Base-by-base conservation (phyloP, 768 basidiomycete genomes). In the Naganishia vaughanmartiniae region DNA sequence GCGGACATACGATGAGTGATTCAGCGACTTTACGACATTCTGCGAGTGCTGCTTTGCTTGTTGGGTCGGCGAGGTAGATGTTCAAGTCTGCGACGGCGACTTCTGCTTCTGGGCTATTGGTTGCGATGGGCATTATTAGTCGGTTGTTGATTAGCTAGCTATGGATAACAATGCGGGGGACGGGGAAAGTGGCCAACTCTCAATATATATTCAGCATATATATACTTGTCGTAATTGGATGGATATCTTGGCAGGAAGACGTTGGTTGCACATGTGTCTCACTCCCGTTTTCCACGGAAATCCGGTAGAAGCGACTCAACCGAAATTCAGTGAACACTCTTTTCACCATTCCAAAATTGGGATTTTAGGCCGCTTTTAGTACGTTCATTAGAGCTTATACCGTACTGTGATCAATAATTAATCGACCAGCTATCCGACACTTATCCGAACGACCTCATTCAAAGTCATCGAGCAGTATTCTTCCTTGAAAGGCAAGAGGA, bases 11-110 rank as follows among this genome's bases (percentile, higher is more conserved):
- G 60, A 63, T 63, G 7, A 63, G 39, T 21, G 60, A 63, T 63
- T 63, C 60, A n/a, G 60, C 60, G 14, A 63, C 60, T 42, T 63
- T 63, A 3, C 60, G 60, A 42, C 60, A 63, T 63, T 63, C 60
- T 3, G 60, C 60, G 42, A 63, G 60, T 11, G 31, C 60, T 63
- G 60, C 60, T 63, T 63, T 24, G 39, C 60, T 45, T 4, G 17
- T 31, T 4, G 60, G 60, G 39, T 63, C 60, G 11, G 36, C 34
- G 21, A 63, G 28, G 60, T 63, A 63, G 10, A 63, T 28, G 60
- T 63, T 63, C 21, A 63, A 17, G 24, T 63, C 60, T 2, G 60
- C 60, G 60, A 63, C 39, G 4, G 60, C 60, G 19, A 63, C 60
- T 45, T 63, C 26, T 17, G 60, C 60, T 6, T 63, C 36, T 12